Conservation (phyloP, 2,329 filamentous ascomycete genomes). For the Paecilomyces variotii region DNA sequence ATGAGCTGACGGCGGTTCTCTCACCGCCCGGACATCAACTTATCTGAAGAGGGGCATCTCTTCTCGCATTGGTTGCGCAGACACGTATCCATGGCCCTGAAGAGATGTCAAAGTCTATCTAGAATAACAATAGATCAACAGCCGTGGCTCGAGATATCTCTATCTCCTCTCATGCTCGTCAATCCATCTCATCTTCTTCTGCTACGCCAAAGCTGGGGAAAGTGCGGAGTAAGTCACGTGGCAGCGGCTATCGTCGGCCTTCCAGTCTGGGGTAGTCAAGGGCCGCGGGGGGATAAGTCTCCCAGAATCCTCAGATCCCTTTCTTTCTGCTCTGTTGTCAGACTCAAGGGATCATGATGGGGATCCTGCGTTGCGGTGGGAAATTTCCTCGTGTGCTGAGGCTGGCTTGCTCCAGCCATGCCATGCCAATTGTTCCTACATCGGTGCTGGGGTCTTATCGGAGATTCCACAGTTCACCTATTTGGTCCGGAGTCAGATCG, state of each 20-base stretch:
- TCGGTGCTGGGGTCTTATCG: slow-evolving; percentile 19
- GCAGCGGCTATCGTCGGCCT: slow-evolving; percentile 7
- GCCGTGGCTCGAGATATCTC: neutral
- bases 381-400: slow-evolving; percentile 20
- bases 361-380: slow-evolving; percentile 21
- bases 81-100: neutral
- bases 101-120: neutral
- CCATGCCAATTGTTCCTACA: slow-evolving; percentile 18
- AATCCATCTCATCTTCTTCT: neutral
- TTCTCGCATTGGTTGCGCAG: neutral
- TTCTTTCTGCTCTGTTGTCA: neutral
- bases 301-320: neutral
- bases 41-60: neutral
- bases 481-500: slow-evolving; percentile 28
- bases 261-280: neutral
- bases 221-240: slow-evolving; percentile 19
- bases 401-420: slow-evolving; percentile 16
- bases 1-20: neutral
- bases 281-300: neutral
- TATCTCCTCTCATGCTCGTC: no score
- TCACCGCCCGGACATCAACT: neutral
- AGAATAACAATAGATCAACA: neutral
- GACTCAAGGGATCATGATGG: slow-evolving; percentile 15
- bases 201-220: slow-evolving; percentile 10
- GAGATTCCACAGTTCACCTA: slow-evolving; percentile 26